phyloP scores from a whole-genome alignment of 371 early-diverging fungal species.

The Mucor sp. region DNA sequence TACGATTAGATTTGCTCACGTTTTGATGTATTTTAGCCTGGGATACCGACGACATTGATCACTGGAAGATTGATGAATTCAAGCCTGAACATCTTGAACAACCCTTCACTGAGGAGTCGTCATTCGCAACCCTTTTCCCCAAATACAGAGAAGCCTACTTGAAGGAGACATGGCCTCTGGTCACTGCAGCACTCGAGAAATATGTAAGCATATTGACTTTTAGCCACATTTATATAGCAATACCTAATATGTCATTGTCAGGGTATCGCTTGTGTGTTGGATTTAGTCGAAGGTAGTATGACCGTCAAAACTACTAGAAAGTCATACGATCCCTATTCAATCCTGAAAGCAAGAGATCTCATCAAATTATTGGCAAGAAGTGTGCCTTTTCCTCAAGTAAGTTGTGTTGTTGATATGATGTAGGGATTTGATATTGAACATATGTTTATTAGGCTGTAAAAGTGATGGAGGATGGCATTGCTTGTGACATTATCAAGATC shows the following conservation, averaged over 20 bases:
- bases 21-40: slow-evolving; percentile 55
- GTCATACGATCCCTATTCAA: slow-evolving; percentile 97
- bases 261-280: slow-evolving; percentile 93
- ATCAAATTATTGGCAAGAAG: slow-evolving; percentile 95
- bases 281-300: slow-evolving; percentile 97
- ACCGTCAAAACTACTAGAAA: slow-evolving; percentile 97
- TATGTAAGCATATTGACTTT: slow-evolving; percentile 48
- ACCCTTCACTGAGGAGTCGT: slow-evolving; percentile 95
- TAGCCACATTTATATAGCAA: not conserved
- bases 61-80: slow-evolving; percentile 94
- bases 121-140: slow-evolving; percentile 98
- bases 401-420: not conserved
- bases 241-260: slow-evolving; percentile 14
- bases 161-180: slow-evolving; percentile 93
- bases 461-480: slow-evolving; percentile 93
- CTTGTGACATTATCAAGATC: slow-evolving; percentile 98
- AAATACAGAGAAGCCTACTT: slow-evolving; percentile 98
- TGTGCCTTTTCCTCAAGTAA: slow-evolving; percentile 93
- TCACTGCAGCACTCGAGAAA: slow-evolving; percentile 86
- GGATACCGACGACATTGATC: slow-evolving; percentile 94
- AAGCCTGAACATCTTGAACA: slow-evolving; percentile 76
- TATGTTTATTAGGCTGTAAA: slow-evolving; percentile 65
- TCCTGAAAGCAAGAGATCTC: slow-evolving; percentile 96
- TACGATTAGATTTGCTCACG: not conserved
- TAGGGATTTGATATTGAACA: not conserved